Evolutionary conservation across 176 grass and related monocot species (phyloP), one percentile per base, ranked within the genome.

Genomic region (Phoenix dactylifera): DNA sequence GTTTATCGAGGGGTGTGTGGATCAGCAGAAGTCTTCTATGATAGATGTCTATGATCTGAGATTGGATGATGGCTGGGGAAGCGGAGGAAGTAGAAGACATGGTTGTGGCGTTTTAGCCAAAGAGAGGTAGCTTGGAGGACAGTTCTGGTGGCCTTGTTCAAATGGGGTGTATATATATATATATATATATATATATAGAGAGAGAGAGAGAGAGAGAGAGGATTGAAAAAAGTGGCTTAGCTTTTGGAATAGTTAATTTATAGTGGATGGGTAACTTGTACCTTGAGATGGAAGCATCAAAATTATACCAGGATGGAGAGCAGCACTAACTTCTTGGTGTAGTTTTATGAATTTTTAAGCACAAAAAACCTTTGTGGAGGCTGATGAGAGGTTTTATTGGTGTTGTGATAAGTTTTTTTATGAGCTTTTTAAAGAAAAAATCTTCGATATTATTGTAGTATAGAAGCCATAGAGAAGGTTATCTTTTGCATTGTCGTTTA

Each of bases 11-110:
- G 18, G 82, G 82, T 64, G 67, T 64, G 54, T 83, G 75, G 50
- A 20, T 20, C 20, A 95, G 77, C 24, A 95, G 80, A 16, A 79
- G 55, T 72, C 86, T 89, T 30, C 91, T 87, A 60, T 77, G 71
- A 52, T 81, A 72, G 67, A 83, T 74, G 57, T 56, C 69, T 66
- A 32, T 55, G 22, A 6, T 63, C 28, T 56, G 51, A 50, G 66
- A 54, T 52, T 22, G 49, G 58, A 26, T 28, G 17, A 51, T 55
- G 24, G 62, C 18, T 23, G 67, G 74, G 24, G 51, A 53, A 61
- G 74, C 69, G n/a, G 64, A 59, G 18, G 74, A 59, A 63, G 63
- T 24, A 62, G 65, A 77, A 77, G 66, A 16, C 74, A 77, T 77
- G 57, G 66, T 64, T 69, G 59, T 22, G 17, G 6, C 15, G 9